These are phyloP conservation scores for Capillidium heterosporum DNA, from an alignment of 371 early-diverging fungal genomes.

Conservation along the genomic window DNA sequence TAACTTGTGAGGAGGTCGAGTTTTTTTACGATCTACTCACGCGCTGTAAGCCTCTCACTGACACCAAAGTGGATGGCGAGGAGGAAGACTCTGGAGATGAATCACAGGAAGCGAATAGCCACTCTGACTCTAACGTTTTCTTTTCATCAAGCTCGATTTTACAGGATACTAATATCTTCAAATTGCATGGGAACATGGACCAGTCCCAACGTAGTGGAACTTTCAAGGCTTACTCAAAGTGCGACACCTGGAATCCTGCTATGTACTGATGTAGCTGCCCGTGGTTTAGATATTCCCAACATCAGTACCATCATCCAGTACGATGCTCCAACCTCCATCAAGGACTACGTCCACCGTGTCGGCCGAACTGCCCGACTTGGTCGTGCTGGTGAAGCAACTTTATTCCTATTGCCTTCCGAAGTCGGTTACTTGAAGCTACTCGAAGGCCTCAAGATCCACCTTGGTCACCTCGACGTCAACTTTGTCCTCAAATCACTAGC, in stretches of 20 bases:
- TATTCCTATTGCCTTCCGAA: conserved; percentile 81
- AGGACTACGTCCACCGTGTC: conserved; percentile 92
- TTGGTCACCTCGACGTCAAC: conserved; percentile 23
- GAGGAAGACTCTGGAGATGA: conserved; percentile 14
- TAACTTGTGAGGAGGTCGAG: conserved; percentile 83
- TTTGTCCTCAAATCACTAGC: conserved; percentile 9
- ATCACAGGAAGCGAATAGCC: conserved; percentile 13
- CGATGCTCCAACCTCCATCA: conserved; percentile 87
- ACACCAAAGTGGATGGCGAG: conserved; percentile 16
- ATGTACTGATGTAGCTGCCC: conserved; percentile 95
- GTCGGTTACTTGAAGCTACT: conserved; percentile 61
- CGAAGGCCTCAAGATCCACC: conserved; percentile 37
- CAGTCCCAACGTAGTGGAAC: conserved; percentile 57
- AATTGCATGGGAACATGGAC: conserved; percentile 77
- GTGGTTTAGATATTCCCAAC: conserved; percentile 94
- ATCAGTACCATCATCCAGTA: conserved; percentile 89
- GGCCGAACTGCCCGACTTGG: conserved; percentile 97
- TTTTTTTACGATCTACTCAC: conserved; percentile 67
- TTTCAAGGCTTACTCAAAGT: conserved; percentile 46
- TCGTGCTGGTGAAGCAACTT: conserved; percentile 56
- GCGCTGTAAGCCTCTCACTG: conserved; percentile 19
- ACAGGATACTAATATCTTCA: conserved; percentile 37
- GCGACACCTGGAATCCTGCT: conserved; percentile 54
- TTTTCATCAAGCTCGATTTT: conserved; percentile 3
- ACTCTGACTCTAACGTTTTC: too few species aligned